Evolutionary conservation across 176 grass and related monocot species (phyloP).

Genomic region (bread wheat (Triticum aestivum)): IWGSC_CS_RefSeq_v2.1 NC_057799.1:202936760-202937259

Average conservation of each 20-base stretch:
- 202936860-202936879: constrained; percentile 38
- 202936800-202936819: background rate
- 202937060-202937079: background rate
- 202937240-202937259: background rate
- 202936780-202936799: background rate
- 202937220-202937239: background rate
- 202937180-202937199: background rate
- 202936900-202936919: constrained; percentile 39
- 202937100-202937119: constrained; percentile 19
- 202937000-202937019: constrained; percentile 16
- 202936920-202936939: constrained; percentile 11
- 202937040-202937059: background rate
- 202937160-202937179: constrained; percentile 57
- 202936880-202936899: constrained; percentile 41
- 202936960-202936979: background rate
- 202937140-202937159: constrained; percentile 72
- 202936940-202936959: constrained; percentile 18
- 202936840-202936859: constrained; percentile 29
- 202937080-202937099: background rate
- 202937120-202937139: constrained; percentile 15
- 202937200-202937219: background rate
- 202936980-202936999: background rate
- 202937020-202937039: background rate
- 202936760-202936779: background rate
- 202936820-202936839: background rate